phyloP scores from a whole-genome alignment of 2,329 filamentous ascomycete species.

The Lasiodiplodia sp. region DNA sequence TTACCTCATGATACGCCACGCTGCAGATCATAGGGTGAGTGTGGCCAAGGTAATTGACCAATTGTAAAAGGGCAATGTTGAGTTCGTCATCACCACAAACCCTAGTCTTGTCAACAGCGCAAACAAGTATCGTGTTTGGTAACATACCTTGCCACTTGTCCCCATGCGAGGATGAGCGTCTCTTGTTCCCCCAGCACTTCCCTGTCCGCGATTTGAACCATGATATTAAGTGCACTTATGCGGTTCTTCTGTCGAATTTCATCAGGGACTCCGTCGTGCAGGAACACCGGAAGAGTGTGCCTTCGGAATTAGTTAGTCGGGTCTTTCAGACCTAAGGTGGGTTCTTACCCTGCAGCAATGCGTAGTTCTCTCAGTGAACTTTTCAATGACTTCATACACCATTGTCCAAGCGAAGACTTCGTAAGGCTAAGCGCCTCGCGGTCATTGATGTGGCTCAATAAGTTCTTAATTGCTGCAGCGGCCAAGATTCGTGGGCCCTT shows the following conservation, averaged over 20 bases:
- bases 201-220: constrained; percentile 76
- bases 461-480: constrained; percentile 73
- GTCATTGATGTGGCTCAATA: constrained; percentile 72
- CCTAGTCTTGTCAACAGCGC: constrained; percentile 54
- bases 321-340: not conserved
- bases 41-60: constrained; percentile 88
- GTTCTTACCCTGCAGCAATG: constrained; percentile 73
- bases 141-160: constrained; percentile 75
- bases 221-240: constrained; percentile 71
- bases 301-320: constrained; percentile 47
- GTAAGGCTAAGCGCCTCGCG: constrained; percentile 70
- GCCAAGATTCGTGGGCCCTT: constrained; percentile 61
- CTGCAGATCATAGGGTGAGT: constrained; percentile 79
- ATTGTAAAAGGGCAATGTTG: constrained; percentile 81
- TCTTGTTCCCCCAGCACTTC: constrained; percentile 75
- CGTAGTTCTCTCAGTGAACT: constrained; percentile 87
- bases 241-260: constrained; percentile 69
- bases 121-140: constrained; percentile 29
- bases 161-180: constrained; percentile 84
- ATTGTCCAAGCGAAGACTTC: constrained; percentile 73
- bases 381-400: constrained; percentile 80
- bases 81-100: constrained; percentile 80
- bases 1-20: constrained; percentile 81
- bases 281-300: constrained; percentile 70
- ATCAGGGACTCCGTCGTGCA: constrained; percentile 58